phyloP scores from a whole-genome alignment of 108 stramenopile genomes.

The Conticribra weissflogii region DNA sequence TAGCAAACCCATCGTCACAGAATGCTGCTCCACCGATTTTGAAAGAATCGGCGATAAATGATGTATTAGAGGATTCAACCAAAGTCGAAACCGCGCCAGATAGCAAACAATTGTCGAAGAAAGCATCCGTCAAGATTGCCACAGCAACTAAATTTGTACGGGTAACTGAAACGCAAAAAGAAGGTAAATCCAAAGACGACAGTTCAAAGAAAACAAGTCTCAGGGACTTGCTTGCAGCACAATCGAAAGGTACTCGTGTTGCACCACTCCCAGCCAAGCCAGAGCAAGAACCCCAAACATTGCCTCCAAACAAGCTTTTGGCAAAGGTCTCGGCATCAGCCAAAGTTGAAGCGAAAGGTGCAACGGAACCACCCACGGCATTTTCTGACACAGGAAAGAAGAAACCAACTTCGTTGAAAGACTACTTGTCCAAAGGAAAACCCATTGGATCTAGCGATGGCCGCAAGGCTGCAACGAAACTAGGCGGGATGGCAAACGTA shows the following conservation, averaged over 20 bases:
- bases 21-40: no score
- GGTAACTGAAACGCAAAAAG: neutral
- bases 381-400: conserved; percentile 5
- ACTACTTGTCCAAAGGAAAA: conserved; percentile 15
- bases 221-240: neutral
- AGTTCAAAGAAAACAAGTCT: neutral
- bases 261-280: conserved; percentile 9
- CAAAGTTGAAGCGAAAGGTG: neutral
- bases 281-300: neutral
- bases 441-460: conserved; percentile 14
- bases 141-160: neutral
- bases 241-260: neutral
- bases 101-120: no score
- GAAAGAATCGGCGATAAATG: no score
- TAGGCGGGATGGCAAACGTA: conserved; percentile 25
- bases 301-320: conserved; percentile 3
- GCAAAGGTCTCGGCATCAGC: neutral
- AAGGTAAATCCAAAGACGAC: neutral
- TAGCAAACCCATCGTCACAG: neutral
- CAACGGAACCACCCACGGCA: neutral
- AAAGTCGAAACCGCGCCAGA: no score
- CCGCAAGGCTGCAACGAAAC: conserved; percentile 19
- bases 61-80: no score
- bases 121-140: neutral
- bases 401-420: conserved; percentile 16